These are phyloP conservation scores for Musa troglodytarum DNA, from an alignment of 176 grass and related monocot species.

Conservation along the genomic window DNA sequence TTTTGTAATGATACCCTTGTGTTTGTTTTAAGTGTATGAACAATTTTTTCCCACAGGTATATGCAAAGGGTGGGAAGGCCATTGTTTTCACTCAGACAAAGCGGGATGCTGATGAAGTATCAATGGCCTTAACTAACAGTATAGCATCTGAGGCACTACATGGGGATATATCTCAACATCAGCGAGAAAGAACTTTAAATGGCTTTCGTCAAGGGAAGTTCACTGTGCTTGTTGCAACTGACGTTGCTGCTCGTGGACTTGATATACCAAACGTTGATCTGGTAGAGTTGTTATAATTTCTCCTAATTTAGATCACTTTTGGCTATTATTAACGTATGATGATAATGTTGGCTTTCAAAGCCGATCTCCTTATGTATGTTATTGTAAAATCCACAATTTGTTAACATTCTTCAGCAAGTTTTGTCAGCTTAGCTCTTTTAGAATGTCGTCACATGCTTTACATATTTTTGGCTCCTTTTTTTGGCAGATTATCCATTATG, in stretches of 20 bases:
- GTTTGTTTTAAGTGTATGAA: neutral
- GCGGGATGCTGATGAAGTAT: slow-evolving; percentile 90
- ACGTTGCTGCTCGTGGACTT: slow-evolving; percentile 93
- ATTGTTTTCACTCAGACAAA: slow-evolving; percentile 95
- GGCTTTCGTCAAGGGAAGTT: slow-evolving; percentile 95
- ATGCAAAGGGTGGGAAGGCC: slow-evolving; percentile 98
- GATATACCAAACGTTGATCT: slow-evolving; percentile 99
- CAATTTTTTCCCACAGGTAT: slow-evolving; percentile 34
- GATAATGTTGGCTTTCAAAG: too few relatives aligned
- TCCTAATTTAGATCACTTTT: neutral
- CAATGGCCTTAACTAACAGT: slow-evolving; percentile 66
- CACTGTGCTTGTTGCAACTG: slow-evolving; percentile 93
- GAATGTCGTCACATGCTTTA: neutral
- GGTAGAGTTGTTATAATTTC: slow-evolving; percentile 35
- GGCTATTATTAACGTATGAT: neutral
- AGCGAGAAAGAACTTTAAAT: slow-evolving; percentile 95
- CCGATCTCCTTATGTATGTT: neutral
- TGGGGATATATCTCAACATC: slow-evolving; percentile 97
- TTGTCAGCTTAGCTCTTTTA: neutral
- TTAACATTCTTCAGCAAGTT: neutral
- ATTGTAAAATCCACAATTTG: neutral
- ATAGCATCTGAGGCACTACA: slow-evolving; percentile 97
- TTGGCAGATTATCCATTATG: slow-evolving; percentile 91
- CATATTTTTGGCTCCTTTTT: slow-evolving; percentile 8
- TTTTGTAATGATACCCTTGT: neutral